Conservation (phyloP, 164 flowering plant genomes). For the Kingdonia uniflora region DNA sequence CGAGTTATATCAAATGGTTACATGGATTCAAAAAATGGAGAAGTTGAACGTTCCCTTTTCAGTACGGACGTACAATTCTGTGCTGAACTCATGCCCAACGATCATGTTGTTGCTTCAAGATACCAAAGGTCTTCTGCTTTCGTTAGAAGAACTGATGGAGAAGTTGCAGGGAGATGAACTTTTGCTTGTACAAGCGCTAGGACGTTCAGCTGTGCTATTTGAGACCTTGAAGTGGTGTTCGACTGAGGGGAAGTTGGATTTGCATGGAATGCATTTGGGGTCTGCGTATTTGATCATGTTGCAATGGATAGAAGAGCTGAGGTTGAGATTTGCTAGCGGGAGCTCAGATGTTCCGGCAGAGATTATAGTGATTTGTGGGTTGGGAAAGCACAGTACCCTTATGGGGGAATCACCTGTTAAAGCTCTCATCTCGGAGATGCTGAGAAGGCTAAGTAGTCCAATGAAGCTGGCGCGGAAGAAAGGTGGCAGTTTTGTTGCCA, state of each 20-base stretch:
- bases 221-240: conserved; percentile 45
- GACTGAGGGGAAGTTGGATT: conserved; percentile 57
- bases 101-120: conserved; percentile 35
- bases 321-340: conserved; percentile 18
- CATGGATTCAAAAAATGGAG: conserved; percentile 61
- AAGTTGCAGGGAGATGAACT: conserved; percentile 35
- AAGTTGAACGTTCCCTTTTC: conserved; percentile 28
- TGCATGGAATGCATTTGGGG: conserved; percentile 83
- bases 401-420: conserved; percentile 73
- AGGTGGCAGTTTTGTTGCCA: conserved; percentile 56
- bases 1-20: conserved; percentile 32
- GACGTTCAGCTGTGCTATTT: conserved; percentile 31
- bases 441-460: conserved; percentile 41
- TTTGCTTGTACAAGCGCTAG: conserved; percentile 40
- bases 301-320: conserved; percentile 63
- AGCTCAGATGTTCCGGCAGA: conserved; percentile 32
- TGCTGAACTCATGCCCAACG: conserved; percentile 59
- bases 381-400: conserved; percentile 67
- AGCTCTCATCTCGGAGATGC: conserved; percentile 43
- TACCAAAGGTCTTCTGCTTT: conserved; percentile 29
- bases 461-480: conserved; percentile 63
- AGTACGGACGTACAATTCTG: conserved; percentile 67
- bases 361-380: conserved; percentile 60
- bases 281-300: conserved; percentile 65
- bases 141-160: conserved; percentile 34